These are phyloP conservation scores for Raphanus raphanistrum DNA, from an alignment of 345 rosid species.

Conservation along the genomic window DNA sequence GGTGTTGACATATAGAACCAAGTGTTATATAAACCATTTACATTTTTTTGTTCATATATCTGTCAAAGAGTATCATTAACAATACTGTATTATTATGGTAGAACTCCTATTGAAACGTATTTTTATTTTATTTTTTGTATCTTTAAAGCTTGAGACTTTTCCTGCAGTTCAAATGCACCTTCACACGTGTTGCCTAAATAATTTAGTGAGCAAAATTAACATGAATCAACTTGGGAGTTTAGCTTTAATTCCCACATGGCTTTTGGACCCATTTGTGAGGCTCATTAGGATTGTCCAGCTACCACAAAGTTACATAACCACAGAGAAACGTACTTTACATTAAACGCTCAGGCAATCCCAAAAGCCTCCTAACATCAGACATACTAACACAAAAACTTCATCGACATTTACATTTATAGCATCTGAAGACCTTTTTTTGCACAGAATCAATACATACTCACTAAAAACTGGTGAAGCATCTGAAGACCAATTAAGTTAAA, in stretches of 20 bases:
- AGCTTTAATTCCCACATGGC: too few species aligned
- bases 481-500: not conserved
- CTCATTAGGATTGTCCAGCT: not conserved
- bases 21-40: too few species aligned
- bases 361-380: not conserved
- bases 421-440: too few species aligned
- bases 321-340: not conserved
- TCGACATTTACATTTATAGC: not conserved
- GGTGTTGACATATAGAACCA: not conserved
- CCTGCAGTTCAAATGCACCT: slow-evolving; percentile 37
- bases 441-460: too few species aligned
- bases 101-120: slow-evolving; percentile 9
- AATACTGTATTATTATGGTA: slow-evolving; percentile 76
- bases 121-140: not conserved
- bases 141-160: not conserved
- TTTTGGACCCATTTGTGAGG: too few species aligned
- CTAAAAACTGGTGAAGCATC: not conserved
- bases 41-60: not conserved
- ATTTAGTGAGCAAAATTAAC: too few species aligned
- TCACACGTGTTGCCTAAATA: too few species aligned
- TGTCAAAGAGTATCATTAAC: not conserved
- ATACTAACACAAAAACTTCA: not conserved
- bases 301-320: not conserved
- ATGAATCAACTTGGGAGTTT: too few species aligned
- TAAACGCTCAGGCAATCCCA: not conserved